Conservation (phyloP, 106 monocot species). For the Posidonia australis region DNA sequence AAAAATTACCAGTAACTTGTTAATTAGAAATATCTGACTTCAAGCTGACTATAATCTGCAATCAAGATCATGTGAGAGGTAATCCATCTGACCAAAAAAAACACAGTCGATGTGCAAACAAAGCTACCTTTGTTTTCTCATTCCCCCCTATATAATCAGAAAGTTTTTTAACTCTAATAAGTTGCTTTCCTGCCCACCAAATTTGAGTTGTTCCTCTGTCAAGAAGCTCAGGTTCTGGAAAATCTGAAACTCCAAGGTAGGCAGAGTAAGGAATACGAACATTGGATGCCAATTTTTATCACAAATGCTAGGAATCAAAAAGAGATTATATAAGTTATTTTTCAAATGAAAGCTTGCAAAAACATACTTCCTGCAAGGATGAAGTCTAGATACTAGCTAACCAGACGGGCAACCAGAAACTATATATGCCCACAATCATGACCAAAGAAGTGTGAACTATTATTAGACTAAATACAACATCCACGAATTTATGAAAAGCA, state of each 20-base stretch:
- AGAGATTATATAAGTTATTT: no score
- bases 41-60: slow-evolving; percentile 14
- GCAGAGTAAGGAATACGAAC: background rate
- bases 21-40: background rate
- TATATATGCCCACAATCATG: no score
- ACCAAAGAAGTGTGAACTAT: no score
- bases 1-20: slow-evolving; percentile 4
- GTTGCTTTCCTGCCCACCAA: slow-evolving; percentile 16
- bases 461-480: no score
- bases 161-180: slow-evolving; percentile 10
- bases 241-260: background rate
- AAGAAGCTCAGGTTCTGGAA: slow-evolving; percentile 2
- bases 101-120: background rate
- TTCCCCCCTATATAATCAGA: slow-evolving; percentile 18
- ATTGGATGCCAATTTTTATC: background rate
- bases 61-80: background rate
- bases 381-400: no score
- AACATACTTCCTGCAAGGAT: no score
- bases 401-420: no score
- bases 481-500: no score
- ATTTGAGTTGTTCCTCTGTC: slow-evolving; percentile 3
- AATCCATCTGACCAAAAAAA: background rate
- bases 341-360: no score
- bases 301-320: no score
- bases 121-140: slow-evolving; percentile 19